Evolutionary conservation across 108 stramenopile species (phyloP).

Genomic region (Cylindrotheca fusiformis): DNA sequence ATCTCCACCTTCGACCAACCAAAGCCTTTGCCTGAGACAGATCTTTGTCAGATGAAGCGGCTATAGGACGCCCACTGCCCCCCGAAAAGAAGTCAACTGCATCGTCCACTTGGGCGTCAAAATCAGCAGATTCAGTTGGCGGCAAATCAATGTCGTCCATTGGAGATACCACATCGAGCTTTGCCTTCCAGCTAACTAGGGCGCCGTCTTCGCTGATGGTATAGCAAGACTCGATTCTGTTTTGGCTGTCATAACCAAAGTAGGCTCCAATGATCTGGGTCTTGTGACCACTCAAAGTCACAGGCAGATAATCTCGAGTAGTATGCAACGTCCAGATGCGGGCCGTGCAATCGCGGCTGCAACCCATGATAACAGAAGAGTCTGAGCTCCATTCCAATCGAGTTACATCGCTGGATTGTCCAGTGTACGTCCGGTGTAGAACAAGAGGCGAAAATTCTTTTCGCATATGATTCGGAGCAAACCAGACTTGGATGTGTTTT

Average conservation of each 20-base stretch:
- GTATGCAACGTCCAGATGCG: constrained; percentile 89
- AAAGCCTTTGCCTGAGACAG: constrained; percentile 56
- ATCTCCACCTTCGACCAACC: constrained; percentile 60
- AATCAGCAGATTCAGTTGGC: constrained; percentile 36
- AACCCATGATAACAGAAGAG: constrained; percentile 80
- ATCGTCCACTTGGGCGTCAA: constrained; percentile 56
- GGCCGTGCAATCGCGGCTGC: constrained; percentile 80
- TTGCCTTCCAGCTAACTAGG: constrained; percentile 83
- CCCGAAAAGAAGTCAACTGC: constrained; percentile 81
- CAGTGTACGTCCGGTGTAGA: constrained; percentile 88
- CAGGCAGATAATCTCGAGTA: constrained; percentile 69
- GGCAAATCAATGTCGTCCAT: constrained; percentile 34
- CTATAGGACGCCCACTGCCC: constrained; percentile 10
- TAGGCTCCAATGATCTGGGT: constrained; percentile 70
- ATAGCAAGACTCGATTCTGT: constrained; percentile 54
- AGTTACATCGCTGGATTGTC: constrained; percentile 82
- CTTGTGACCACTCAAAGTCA: constrained; percentile 85
- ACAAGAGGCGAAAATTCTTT: constrained; percentile 93
- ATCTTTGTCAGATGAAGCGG: neutral
- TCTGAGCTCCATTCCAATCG: constrained; percentile 88
- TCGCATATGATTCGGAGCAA: constrained; percentile 70
- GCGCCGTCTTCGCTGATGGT: constrained; percentile 91
- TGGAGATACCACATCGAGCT: constrained; percentile 8
- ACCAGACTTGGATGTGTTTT: constrained; percentile 94
- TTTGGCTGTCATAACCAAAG: constrained; percentile 50